A percentile compares a stretch with the other conserved stretches of the same genome.
These are phyloP conservation scores for Biancaea sappan DNA, from an alignment of 306 rosid genomes.

Conservation along the genomic window DNA sequence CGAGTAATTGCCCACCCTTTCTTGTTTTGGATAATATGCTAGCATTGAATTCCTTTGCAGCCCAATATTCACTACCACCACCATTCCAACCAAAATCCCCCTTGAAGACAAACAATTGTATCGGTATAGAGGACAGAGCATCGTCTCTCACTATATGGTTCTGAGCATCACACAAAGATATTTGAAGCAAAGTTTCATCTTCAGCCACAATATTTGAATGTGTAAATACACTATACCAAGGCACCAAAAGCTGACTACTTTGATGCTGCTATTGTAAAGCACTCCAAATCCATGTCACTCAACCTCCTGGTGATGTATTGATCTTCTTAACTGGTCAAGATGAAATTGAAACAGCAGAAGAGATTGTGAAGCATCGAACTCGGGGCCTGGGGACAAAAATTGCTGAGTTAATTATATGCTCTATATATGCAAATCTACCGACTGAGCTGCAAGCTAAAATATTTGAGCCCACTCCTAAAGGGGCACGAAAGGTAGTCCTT, in stretches of 20 bases:
- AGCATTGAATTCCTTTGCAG: slow-evolving; percentile 39
- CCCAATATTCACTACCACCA: slow-evolving; percentile 54
- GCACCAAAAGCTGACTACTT: slow-evolving; percentile 46
- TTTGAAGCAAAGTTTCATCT: slow-evolving; percentile 18
- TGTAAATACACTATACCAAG: slow-evolving; percentile 45
- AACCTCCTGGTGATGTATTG: too few species aligned
- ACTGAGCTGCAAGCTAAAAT: too few species aligned
- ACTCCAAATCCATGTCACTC: slow-evolving; percentile 3
- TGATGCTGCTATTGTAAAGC: slow-evolving; percentile 39
- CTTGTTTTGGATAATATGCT: slow-evolving; percentile 30
- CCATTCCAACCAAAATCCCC: slow-evolving; percentile 45
- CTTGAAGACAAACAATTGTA: slow-evolving; percentile 40
- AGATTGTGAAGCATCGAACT: too few species aligned
- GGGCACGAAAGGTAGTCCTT: too few species aligned
- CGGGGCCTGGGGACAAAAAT: too few species aligned
- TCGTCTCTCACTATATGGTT: slow-evolving; percentile 8
- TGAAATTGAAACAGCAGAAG: too few species aligned
- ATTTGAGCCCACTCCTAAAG: too few species aligned
- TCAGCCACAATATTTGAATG: slow-evolving; percentile 16
- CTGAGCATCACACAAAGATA: slow-evolving; percentile 46
- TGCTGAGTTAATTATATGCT: too few species aligned
- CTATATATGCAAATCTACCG: too few species aligned
- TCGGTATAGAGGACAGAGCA: slow-evolving; percentile 35
- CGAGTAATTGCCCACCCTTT: slow-evolving; percentile 43
- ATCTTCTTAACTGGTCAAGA: too few species aligned